Base-by-base conservation (phyloP, 2,329 filamentous ascomycete genomes). In the Exophiala oligosperma region DNA sequence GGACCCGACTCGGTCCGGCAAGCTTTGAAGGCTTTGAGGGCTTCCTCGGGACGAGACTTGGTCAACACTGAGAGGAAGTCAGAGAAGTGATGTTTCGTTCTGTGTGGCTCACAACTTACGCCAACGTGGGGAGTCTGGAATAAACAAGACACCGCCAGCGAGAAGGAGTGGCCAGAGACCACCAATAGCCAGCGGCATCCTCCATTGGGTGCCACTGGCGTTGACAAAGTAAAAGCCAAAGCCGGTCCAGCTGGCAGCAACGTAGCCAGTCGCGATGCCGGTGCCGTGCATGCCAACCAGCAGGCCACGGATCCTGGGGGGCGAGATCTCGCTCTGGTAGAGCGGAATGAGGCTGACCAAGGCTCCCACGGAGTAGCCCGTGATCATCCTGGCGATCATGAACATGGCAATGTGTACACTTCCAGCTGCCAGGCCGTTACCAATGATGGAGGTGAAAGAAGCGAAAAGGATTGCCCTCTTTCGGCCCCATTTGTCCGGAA, bases 121-220 rank as follows among this genome's bases (percentile, higher is more conserved):
- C 47, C 65, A 68, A n/a, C 66, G 61, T 14, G 67, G 68, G 0
- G 64, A 67, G 51, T 69, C 67, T 5, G 68, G 68, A 29, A 67
- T 63, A 50, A 67, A 66, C 1, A 57, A 41, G 29, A 79, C 74
- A 2, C 73, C 77, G 53, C 79, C 68, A 32, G 77, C 70, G 17
- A 68, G 59, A 28, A 64, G 40, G 35, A 64, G n/a, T 4, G 54
- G 54, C 35, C 23, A 46, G 4, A 56, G n/a, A 4, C 41, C 24
- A 28, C 49, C 47, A 23, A 60, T 48, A 28, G 40, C 54, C 9
- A 60, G 44, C 17, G 58, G 58, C 9, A 48, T 32, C 4, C 60
- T 55, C 57, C 57, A 63, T 26, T 57, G 44, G 32, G 40, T 17
- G 11, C 3, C 44, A 9, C 23, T 44, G 9, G 41, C 51, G 21